Evolutionary conservation across 192 early-diverging fungal species (phyloP).

Genomic region (Linnemannia exigua): DNA sequence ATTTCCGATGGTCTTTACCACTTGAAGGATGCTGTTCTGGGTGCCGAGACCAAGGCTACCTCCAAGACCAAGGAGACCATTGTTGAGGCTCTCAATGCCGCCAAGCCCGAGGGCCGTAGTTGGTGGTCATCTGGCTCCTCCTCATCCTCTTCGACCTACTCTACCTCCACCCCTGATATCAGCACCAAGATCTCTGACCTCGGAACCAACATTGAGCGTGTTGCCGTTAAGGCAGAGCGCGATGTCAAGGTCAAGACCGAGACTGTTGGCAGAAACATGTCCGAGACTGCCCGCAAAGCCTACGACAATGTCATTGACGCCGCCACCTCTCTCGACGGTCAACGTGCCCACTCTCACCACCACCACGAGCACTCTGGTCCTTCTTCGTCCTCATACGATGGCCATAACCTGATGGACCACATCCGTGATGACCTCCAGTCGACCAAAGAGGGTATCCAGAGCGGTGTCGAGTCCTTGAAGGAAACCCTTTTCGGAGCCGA

Average conservation of each 20-base stretch:
- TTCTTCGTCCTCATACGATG: neutral
- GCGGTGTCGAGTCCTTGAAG: conserved; percentile 26
- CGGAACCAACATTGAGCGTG: conserved; percentile 20
- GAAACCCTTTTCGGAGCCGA: conserved; percentile 38
- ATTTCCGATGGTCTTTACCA: conserved; percentile 13
- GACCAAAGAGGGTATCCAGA: conserved; percentile 32
- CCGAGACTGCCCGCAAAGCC: conserved; percentile 41
- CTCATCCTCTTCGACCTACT: neutral
- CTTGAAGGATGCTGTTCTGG: conserved; percentile 30
- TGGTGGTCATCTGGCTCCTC: conserved; percentile 12
- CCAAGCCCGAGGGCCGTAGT: conserved; percentile 11
- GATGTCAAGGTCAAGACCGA: conserved; percentile 12
- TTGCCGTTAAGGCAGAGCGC: conserved; percentile 32
- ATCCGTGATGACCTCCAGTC: conserved; percentile 37
- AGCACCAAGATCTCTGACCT: conserved; percentile 7
- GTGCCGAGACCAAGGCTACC: conserved; percentile 1
- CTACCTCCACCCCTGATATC: neutral
- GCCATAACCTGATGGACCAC: conserved; percentile 36
- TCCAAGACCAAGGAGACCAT: conserved; percentile 1
- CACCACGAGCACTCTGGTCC: conserved; percentile 18
- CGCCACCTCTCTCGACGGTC: conserved; percentile 18
- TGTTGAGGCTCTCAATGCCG: neutral
- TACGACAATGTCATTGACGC: conserved; percentile 53
- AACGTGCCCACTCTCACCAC: conserved; percentile 3
- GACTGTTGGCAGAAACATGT: conserved; percentile 7